A percentile compares a stretch with the other conserved stretches of the same genome.
Conservation (phyloP, 2,329 filamentous ascomycete species). For the Acephala macrosclerotiorum region DNA sequence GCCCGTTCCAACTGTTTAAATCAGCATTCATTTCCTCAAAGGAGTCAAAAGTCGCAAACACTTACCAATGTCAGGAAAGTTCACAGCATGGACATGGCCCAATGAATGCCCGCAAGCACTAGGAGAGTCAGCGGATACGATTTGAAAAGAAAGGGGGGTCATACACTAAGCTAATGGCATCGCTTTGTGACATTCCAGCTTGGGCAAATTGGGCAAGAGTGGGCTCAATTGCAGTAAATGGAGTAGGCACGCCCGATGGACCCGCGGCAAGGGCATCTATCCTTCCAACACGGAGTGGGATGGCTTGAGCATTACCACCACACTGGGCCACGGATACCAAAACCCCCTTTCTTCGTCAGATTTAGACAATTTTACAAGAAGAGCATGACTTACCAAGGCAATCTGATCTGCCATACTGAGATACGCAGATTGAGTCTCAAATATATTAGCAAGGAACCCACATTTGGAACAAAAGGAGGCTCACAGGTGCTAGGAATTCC, state of each 20-base stretch:
- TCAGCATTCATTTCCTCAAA: background rate
- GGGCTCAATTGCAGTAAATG: conserved; percentile 17
- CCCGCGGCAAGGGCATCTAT: conserved; percentile 27
- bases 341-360: conserved; percentile 18
- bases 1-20: conserved; percentile 3
- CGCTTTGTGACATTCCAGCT: conserved; percentile 23
- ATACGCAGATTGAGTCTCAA: conserved; percentile 16
- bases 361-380: background rate
- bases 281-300: conserved; percentile 26
- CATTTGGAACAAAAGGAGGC: background rate
- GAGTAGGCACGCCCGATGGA: conserved; percentile 29
- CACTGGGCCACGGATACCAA: conserved; percentile 18
- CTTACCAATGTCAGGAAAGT: conserved; percentile 32
- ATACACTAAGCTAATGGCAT: conserved; percentile 28
- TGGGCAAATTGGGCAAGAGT: conserved; percentile 23
- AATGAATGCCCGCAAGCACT: conserved; percentile 35
- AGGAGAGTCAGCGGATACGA: conserved; percentile 3
- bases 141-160: background rate
- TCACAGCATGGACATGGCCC: conserved; percentile 28
- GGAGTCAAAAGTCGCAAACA: too few species aligned
- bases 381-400: conserved; percentile 19
- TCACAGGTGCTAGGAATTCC: conserved; percentile 23
- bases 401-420: conserved; percentile 27
- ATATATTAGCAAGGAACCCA: background rate
- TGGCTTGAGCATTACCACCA: conserved; percentile 17